Base-by-base conservation (phyloP, 1,284 basidiomycete species). In the Microbotryum violaceum region DNA sequence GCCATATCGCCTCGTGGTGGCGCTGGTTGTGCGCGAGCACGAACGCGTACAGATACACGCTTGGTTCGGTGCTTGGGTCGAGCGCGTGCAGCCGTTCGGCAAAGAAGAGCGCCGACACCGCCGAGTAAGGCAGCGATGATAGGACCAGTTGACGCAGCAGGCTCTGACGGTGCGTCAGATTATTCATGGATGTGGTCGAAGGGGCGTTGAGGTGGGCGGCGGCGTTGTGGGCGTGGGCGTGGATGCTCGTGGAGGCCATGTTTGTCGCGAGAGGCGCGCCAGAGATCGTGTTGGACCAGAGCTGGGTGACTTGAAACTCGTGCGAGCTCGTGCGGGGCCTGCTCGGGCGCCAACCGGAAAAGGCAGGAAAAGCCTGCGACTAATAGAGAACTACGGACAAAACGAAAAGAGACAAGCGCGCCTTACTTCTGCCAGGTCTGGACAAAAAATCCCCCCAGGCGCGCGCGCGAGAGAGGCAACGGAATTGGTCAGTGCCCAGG, bases 61-160 rank as follows among this genome's bases (percentile, higher is more conserved):
- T 45, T 3, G 64, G 54, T 61, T 74, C 73, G 27, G 53, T 47
- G 5, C 49, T 23, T 2, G 70, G 59, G 33, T 70, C 69, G 48
- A 74, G 62, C 21, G 67, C 66, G 50, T 61, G 57, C 31, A 71
- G 60, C 12, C 70, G 61, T 52, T 74, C 72, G 3, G 72, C 61
- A 61, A 64, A 68, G 66, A 74, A 74, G 29, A 71, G 58, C n/a
- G 72, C 69, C 0, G 72, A 67, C 18, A 9, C 5, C 14, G 61
- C 62, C 9, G 66, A 66, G 31, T 56, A 52, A 16, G 56, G 18
- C 46, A 68, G 61, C 4, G 53, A 53, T 7, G 52, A 23, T 14
- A 66, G 16, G 31, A 58, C 49, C 44, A 68, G 50, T 9, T 57
- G 48, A 23, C 45, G 50, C 14, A 66, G 58, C 18, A 68, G 54